Conservation (phyloP, 2,329 filamentous ascomycete species). For the Pestalotiopsis sp. region DNA sequence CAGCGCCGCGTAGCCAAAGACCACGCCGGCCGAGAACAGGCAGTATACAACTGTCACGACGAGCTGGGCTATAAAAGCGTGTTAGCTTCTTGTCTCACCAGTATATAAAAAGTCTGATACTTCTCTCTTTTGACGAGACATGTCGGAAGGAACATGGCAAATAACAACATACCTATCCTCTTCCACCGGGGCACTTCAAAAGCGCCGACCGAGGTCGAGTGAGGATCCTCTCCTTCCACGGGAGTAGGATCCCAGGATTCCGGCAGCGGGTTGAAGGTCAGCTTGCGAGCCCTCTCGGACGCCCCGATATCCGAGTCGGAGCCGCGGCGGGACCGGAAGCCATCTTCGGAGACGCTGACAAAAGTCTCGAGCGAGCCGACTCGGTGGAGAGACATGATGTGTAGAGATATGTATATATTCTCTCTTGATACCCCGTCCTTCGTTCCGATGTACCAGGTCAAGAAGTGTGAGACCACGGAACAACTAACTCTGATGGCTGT, state of each 20-base stretch:
- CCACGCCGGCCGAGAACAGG: constrained; percentile 75
- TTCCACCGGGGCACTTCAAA: constrained; percentile 60
- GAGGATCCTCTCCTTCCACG: constrained; percentile 37
- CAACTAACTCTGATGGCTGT: not conserved
- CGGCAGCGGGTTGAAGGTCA: constrained; percentile 58
- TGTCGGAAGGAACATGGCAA: not conserved
- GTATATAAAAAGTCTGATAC: not conserved
- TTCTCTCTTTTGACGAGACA: not conserved
- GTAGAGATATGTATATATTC: not conserved
- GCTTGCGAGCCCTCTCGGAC: constrained; percentile 49
- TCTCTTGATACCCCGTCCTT: not conserved
- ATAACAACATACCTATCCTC: constrained; percentile 46
- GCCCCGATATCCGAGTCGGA: constrained; percentile 42
- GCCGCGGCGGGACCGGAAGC: constrained; percentile 39
- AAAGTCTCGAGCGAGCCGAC: constrained; percentile 57
- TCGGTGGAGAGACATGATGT: constrained; percentile 55
- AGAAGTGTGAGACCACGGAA: not conserved
- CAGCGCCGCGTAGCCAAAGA: constrained; percentile 84
- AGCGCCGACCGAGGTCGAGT: constrained; percentile 47
- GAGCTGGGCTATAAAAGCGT: constrained; percentile 62
- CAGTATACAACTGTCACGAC: constrained; percentile 70
- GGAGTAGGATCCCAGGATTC: constrained; percentile 51
- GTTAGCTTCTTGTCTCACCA: constrained; percentile 6
- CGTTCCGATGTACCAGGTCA: not conserved
- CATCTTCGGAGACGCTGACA: constrained; percentile 38